Percentiles rank a stretch among this genome's conserved stretches.
Conservation (phyloP, 371 early-diverging fungal genomes). For the Mortierella sp. region DNA sequence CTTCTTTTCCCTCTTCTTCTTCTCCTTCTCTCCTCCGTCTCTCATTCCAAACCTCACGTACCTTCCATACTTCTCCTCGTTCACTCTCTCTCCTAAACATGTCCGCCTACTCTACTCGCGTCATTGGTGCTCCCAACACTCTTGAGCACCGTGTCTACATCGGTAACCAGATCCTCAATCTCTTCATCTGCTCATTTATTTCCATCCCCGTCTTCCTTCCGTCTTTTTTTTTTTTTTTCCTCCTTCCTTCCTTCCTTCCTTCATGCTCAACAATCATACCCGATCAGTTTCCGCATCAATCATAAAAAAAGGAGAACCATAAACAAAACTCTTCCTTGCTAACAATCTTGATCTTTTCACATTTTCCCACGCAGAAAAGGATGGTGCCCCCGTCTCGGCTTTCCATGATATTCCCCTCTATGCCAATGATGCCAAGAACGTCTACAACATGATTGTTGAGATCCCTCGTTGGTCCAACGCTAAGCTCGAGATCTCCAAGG, state of each 20-base stretch:
- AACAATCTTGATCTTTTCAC: not conserved
- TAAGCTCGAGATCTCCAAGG: slow-evolving; percentile 98
- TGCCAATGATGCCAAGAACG: slow-evolving; percentile 83
- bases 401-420: slow-evolving; percentile 99
- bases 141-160: slow-evolving; percentile 88
- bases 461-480: slow-evolving; percentile 99
- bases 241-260: not conserved
- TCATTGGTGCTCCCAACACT: slow-evolving; percentile 88
- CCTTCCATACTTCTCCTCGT: slow-evolving; percentile 9
- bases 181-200: not conserved
- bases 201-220: not conserved
- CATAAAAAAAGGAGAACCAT: no score
- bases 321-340: not conserved
- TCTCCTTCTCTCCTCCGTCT: not conserved
- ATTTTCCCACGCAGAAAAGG: slow-evolving; percentile 63
- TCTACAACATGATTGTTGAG: slow-evolving; percentile 98
- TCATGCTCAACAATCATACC: not conserved
- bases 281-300: not conserved
- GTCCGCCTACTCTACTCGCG: slow-evolving; percentile 78
- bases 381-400: slow-evolving; percentile 87
- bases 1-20: slow-evolving; percentile 15
- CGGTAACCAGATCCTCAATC: slow-evolving; percentile 63
- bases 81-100: slow-evolving; percentile 23
- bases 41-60: slow-evolving; percentile 1
- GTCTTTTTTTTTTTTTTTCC: not conserved